phyloP scores from a whole-genome alignment of 768 basidiomycete species.

The Hypholoma sublateritium region DNA sequence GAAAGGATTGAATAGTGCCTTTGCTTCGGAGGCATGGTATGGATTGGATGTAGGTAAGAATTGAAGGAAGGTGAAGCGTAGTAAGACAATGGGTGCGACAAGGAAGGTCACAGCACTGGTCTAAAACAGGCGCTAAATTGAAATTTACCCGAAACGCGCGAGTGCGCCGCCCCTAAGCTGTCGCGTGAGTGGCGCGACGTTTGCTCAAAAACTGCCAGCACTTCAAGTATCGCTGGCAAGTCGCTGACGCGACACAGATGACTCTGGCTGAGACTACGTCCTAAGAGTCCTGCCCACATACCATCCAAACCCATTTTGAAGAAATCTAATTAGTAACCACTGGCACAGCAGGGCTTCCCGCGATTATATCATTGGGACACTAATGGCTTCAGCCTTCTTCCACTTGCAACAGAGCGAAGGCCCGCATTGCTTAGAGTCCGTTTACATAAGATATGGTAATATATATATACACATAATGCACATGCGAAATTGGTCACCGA shows the following conservation, averaged over 20 bases:
- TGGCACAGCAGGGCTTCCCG: too few relatives aligned
- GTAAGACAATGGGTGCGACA: slow-evolving; percentile 20
- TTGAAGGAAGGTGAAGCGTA: slow-evolving; percentile 1
- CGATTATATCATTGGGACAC: too few relatives aligned
- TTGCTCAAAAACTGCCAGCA: too few relatives aligned
- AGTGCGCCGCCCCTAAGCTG: slow-evolving; percentile 31
- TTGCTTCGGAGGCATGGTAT: slow-evolving; percentile 41
- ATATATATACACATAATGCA: not conserved
- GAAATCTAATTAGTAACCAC: too few relatives aligned
- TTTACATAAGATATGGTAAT: not conserved
- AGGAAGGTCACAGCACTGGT: slow-evolving; percentile 13
- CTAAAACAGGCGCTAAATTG: slow-evolving; percentile 21
- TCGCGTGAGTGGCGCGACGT: not conserved
- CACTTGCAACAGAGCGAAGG: too few relatives aligned
- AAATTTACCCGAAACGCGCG: slow-evolving; percentile 28
- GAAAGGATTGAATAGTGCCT: slow-evolving; percentile 62
- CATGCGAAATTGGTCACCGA: not conserved
- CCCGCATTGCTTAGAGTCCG: not conserved
- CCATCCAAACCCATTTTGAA: too few relatives aligned
- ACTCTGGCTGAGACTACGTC: too few relatives aligned
- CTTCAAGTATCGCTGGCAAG: too few relatives aligned
- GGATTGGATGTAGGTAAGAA: not conserved
- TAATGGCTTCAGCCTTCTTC: too few relatives aligned
- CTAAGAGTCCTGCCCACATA: too few relatives aligned
- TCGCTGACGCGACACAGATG: too few relatives aligned